Conservation (phyloP, 495 filamentous ascomycete genomes). For the Neurospora sp. region DNA sequence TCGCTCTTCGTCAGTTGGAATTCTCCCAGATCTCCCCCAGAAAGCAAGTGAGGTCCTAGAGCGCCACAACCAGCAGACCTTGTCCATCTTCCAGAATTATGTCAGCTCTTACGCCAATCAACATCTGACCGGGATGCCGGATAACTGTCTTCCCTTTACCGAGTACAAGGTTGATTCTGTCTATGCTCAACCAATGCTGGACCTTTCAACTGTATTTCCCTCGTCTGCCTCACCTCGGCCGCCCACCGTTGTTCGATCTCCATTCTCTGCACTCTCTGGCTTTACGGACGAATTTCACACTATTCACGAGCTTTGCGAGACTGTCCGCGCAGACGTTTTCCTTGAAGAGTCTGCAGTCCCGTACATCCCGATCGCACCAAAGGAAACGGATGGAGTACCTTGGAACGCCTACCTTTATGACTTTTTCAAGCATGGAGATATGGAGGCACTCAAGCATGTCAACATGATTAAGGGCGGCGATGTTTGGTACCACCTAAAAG, state of each 20-base stretch:
- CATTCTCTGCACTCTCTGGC: slow-evolving; percentile 65
- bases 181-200: background rate
- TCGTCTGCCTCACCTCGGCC: background rate
- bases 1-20: slow-evolving; percentile 46
- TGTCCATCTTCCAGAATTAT: slow-evolving; percentile 55
- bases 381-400: slow-evolving; percentile 33
- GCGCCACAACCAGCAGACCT: slow-evolving; percentile 51
- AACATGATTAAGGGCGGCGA: slow-evolving; percentile 55
- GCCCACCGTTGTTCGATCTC: slow-evolving; percentile 38
- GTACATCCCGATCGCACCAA: slow-evolving; percentile 46
- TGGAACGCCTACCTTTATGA: slow-evolving; percentile 66
- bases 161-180: slow-evolving; percentile 7
- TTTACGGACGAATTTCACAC: slow-evolving; percentile 49
- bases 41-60: slow-evolving; percentile 44
- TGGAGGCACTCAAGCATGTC: slow-evolving; percentile 40
- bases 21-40: slow-evolving; percentile 52
- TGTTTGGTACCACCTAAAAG: slow-evolving; percentile 57
- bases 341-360: slow-evolving; percentile 64
- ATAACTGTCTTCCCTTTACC: slow-evolving; percentile 51
- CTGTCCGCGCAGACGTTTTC: slow-evolving; percentile 55
- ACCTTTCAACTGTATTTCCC: background rate
- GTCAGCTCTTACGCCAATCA: slow-evolving; percentile 58
- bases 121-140: slow-evolving; percentile 38
- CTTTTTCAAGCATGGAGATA: slow-evolving; percentile 62
- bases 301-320: slow-evolving; percentile 53